phyloP scores from a whole-genome alignment of 371 early-diverging fungal genomes.

The Mucor saturninus region DNA sequence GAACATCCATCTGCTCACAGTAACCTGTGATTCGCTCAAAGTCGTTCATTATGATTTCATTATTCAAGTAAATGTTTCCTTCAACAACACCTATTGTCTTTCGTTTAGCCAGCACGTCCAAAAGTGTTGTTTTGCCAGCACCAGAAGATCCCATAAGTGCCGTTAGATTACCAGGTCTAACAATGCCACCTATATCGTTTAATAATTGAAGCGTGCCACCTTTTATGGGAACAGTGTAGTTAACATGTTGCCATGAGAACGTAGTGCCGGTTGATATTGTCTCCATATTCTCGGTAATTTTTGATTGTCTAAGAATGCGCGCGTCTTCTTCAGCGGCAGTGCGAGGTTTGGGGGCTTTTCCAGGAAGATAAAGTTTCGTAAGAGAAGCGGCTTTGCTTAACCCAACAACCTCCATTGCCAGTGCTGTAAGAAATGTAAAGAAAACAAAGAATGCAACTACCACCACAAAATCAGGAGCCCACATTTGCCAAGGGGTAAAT shows the following conservation, averaged over 20 bases:
- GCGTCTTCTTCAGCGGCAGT: slow-evolving; percentile 35
- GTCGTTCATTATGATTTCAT: slow-evolving; percentile 45
- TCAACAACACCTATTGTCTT: slow-evolving; percentile 77
- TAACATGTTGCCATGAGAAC: slow-evolving; percentile 60
- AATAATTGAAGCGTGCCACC: slow-evolving; percentile 55
- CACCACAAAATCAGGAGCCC: slow-evolving; percentile 49
- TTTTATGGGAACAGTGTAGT: slow-evolving; percentile 60
- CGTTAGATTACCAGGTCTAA: slow-evolving; percentile 67
- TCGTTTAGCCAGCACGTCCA: slow-evolving; percentile 83
- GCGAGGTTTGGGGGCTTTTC: slow-evolving; percentile 36
- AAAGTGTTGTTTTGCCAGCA: slow-evolving; percentile 87
- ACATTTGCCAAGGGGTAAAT: slow-evolving; percentile 30
- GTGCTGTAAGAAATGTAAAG: slow-evolving; percentile 47
- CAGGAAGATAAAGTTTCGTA: slow-evolving; percentile 55
- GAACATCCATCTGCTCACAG: slow-evolving; percentile 84
- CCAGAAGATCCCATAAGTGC: slow-evolving; percentile 88
- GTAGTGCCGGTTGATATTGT: slow-evolving; percentile 47
- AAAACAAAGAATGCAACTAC: slow-evolving; percentile 46
- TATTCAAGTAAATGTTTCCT: slow-evolving; percentile 69
- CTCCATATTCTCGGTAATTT: slow-evolving; percentile 37
- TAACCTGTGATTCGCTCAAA: slow-evolving; percentile 80
- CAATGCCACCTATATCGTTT: slow-evolving; percentile 50
- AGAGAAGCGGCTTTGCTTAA: slow-evolving; percentile 49
- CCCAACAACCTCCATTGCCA: slow-evolving; percentile 54
- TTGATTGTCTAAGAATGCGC: slow-evolving; percentile 28